phyloP scores from a whole-genome alignment of 371 early-diverging fungal genomes.

The Sporodiniella umbellata region DNA sequence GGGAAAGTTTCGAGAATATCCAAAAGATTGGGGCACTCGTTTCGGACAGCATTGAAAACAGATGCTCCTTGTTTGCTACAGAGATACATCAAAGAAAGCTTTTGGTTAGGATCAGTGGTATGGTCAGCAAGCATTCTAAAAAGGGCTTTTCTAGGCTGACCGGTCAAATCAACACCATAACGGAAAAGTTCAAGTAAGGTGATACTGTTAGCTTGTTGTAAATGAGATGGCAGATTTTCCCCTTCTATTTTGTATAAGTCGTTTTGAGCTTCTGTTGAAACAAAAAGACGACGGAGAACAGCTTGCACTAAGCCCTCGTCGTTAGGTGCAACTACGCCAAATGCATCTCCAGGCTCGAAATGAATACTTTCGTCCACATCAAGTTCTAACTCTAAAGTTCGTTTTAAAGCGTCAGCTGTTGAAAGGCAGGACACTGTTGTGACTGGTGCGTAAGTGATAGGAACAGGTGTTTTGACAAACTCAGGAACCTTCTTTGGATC shows the following conservation, averaged over 20 bases:
- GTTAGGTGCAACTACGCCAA: slow-evolving; percentile 83
- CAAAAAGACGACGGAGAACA: slow-evolving; percentile 41
- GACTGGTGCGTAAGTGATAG: slow-evolving; percentile 43
- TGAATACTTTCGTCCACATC: slow-evolving; percentile 55
- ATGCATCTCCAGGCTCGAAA: slow-evolving; percentile 81
- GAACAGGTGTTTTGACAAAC: slow-evolving; percentile 46
- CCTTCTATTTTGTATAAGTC: slow-evolving; percentile 33
- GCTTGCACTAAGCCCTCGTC: slow-evolving; percentile 55
- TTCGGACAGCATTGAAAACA: slow-evolving; percentile 64
- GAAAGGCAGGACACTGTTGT: slow-evolving; percentile 55
- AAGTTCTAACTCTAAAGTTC: slow-evolving; percentile 71
- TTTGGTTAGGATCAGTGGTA: slow-evolving; percentile 63
- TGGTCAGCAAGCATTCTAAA: slow-evolving; percentile 81
- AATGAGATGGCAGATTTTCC: slow-evolving; percentile 63
- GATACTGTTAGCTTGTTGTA: slow-evolving; percentile 43
- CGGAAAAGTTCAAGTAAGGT: slow-evolving; percentile 62
- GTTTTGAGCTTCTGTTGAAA: slow-evolving; percentile 35
- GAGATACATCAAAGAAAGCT: slow-evolving; percentile 68
- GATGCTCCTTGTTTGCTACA: slow-evolving; percentile 74
- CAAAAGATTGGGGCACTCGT: slow-evolving; percentile 66
- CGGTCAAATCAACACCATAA: slow-evolving; percentile 71
- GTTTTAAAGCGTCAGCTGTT: slow-evolving; percentile 60
- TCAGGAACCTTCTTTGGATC: slow-evolving; percentile 16
- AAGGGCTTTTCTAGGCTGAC: slow-evolving; percentile 74
- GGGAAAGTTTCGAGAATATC: slow-evolving; percentile 81